Base-by-base conservation (phyloP, 1,284 basidiomycete genomes). In the Pterulicium gracile region DNA sequence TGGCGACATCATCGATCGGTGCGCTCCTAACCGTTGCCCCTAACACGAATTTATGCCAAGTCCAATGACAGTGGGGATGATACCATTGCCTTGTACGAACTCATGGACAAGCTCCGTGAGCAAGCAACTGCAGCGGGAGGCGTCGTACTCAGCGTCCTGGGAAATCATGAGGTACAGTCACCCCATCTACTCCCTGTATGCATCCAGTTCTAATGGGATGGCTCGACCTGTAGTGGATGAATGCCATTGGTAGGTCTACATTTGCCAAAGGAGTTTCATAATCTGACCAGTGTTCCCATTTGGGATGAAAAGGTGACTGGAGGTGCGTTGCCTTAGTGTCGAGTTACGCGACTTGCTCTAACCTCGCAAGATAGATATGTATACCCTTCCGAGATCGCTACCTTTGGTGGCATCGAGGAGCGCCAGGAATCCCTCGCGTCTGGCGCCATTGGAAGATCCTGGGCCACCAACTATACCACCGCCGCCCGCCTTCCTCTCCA, bases 1-100 rank as follows among this genome's bases (percentile, higher is more conserved):
- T 0, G 92, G 92, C 2, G 92, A 96, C 61, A 93, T 95, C 41
- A 86, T 95, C 51, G 91, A 94, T 63, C 71, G 87, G 77, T 85
- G 51, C 41, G 68, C 58, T 34, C 5, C 18, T 50, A 24, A 10
- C n/a, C 41, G 5, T 24, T 49, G 43, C 22, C 22, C 44, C 35
- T 27, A 45, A 47, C 20, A 43, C 20, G 13, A 21, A 43, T 21
- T 46, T 35, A 13, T 39, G 15, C 40, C 51, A 50, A 47, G 43
- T 23, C 40, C 5, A n/a, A 45, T 41, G 48, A 7, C 42, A 88
- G 88, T 55, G 92, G 92, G 1, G 81, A 86, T 39, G 88, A 93
- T 62, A 93, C 91, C 0, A 84, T 91, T 43, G 74, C 79, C 45
- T 71, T 95, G 18, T 95, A 87, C 59, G 56, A 68, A 24, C 80